Percentiles rank a stretch among this genome's conserved stretches.
Evolutionary conservation across 441 rosid genomes (phyloP).

Genomic region (Jatropha podagrica): DNA sequence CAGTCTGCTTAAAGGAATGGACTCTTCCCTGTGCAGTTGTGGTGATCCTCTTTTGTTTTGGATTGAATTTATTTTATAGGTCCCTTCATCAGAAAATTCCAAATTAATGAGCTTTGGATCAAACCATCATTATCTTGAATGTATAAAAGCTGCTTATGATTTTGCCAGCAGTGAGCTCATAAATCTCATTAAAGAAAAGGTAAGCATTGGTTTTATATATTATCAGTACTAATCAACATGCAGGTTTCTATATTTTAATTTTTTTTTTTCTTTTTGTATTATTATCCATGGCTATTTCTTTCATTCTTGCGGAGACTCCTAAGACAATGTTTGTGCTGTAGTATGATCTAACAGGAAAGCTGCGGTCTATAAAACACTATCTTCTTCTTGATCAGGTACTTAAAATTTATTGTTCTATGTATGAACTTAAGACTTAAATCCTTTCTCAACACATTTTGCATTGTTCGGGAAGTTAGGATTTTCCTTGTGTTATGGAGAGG

Average conservation of each 20-base stretch:
- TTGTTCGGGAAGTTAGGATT: not conserved
- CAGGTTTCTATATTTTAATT: constrained; percentile 1
- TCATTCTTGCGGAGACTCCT: constrained; percentile 14
- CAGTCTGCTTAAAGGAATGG: not conserved
- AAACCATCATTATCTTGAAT: constrained; percentile 94
- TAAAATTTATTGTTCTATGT: constrained; percentile 4
- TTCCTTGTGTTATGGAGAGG: constrained; percentile 1
- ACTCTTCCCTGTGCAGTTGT: constrained; percentile 2
- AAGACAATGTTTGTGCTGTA: constrained; percentile 35
- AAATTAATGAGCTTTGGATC: constrained; percentile 80
- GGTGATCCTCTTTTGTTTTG: constrained; percentile 23
- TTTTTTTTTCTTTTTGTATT: constrained; percentile 16
- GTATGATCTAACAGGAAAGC: constrained; percentile 93
- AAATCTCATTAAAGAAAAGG: constrained; percentile 85
- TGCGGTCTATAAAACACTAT: constrained; percentile 91
- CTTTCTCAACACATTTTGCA: constrained; percentile 1
- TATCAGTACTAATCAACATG: not conserved
- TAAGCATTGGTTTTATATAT: constrained; percentile 22
- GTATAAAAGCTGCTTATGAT: constrained; percentile 88
- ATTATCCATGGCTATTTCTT: constrained; percentile 16
- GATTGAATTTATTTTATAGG: constrained; percentile 43
- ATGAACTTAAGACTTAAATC: constrained; percentile 6
- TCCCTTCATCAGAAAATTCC: constrained; percentile 80
- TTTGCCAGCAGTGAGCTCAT: constrained; percentile 86
- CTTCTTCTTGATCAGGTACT: constrained; percentile 98